Evolutionary conservation across 2,329 filamentous ascomycete species (phyloP).

Genomic region (Periglandula ipomoeae): DNA sequence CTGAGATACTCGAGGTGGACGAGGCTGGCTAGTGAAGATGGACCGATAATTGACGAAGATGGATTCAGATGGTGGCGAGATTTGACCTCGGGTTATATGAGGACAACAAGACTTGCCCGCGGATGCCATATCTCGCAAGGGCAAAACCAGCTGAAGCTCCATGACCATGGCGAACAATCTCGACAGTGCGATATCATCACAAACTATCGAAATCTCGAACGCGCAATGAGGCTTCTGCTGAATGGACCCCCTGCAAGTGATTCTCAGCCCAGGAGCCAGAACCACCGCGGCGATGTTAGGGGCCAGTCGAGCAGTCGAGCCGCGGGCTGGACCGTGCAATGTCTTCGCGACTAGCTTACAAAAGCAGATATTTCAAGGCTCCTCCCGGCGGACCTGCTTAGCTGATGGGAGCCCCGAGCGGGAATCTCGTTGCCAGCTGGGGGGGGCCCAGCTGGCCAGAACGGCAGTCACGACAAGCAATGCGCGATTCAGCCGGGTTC

Average conservation of each 20-base stretch:
- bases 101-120: no score
- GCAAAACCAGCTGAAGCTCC: not conserved
- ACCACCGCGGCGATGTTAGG: not conserved
- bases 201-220: conserved; percentile 1
- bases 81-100: no score
- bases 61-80: no score
- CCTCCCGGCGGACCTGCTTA: no score
- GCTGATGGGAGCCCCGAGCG: no score
- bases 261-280: not conserved
- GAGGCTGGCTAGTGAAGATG: not conserved
- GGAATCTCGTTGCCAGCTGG: no score
- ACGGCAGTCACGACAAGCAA: no score
- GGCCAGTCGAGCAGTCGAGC: not conserved
- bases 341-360: not conserved
- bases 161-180: not conserved
- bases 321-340: not conserved
- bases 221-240: not conserved
- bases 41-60: no score
- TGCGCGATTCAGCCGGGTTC: no score
- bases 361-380: no score
- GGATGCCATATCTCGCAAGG: not conserved
- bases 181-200: not conserved
- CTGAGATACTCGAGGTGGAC: not conserved
- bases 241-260: not conserved
- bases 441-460: no score